These are phyloP conservation scores for Beta corolliflora DNA, from an alignment of 179 eudicot genomes.

Conservation along the genomic window DNA sequence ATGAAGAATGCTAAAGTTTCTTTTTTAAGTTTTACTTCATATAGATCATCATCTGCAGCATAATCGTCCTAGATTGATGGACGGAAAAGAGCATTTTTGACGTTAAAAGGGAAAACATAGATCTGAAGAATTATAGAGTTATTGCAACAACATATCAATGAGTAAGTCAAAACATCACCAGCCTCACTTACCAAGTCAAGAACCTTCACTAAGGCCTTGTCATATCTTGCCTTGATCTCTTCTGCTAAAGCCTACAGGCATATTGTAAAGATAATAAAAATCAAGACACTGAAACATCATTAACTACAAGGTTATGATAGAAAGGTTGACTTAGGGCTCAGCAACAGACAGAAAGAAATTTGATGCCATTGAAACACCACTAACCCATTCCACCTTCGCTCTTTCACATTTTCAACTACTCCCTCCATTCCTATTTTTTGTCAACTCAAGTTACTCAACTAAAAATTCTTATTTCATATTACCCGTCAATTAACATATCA, in stretches of 20 bases:
- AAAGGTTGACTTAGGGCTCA: background rate
- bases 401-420: background rate
- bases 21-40: constrained; percentile 78
- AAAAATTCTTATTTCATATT: background rate
- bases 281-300: background rate
- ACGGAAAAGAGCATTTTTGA: constrained; percentile 18
- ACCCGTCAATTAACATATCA: background rate
- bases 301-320: background rate
- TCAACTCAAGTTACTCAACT: background rate
- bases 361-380: background rate
- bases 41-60: constrained; percentile 84
- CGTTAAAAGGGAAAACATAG: background rate
- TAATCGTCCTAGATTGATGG: constrained; percentile 69
- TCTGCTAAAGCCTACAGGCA: constrained; percentile 67
- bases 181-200: constrained; percentile 66
- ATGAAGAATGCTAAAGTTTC: constrained; percentile 73
- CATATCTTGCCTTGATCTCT: constrained; percentile 85
- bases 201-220: constrained; percentile 71
- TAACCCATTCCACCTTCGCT: background rate
- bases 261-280: constrained; percentile 18
- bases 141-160: background rate
- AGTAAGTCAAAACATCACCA: background rate
- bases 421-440: background rate
- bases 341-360: background rate
- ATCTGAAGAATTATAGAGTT: background rate